Evolutionary conservation across 306 rosid genomes (phyloP), one percentile per base, ranked within the genome.

Genomic region (Delonix regia): DNA sequence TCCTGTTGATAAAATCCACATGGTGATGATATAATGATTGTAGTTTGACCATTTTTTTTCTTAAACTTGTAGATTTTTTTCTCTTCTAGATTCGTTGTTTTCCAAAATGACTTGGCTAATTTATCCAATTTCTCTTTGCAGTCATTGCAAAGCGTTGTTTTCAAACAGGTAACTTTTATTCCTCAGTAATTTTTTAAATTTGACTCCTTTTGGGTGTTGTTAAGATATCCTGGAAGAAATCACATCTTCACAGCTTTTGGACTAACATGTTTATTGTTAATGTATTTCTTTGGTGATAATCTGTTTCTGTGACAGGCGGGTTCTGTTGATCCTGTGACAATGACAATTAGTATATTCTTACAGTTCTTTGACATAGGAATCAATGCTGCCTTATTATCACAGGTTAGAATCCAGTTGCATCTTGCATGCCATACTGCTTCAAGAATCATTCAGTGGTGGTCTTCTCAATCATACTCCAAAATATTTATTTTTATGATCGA

Each of bases 71-170:
- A 12, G 55, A 6, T 9, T 28, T 52, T 41, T 24, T 16, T 27
- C 36, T 55, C 75, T 55, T 68, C n/a, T n/a, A n/a, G n/a, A n/a
- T n/a, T 47, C 63, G 25, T 74, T 56, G 47, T 73, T 28, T 62
- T 59, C 77, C n/a, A n/a, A n/a, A n/a, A n/a, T n/a, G n/a, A n/a
- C n/a, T n/a, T n/a, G n/a, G n/a, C 91, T 92, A 83, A 92, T 76
- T 81, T 73, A 30, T 81, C 47, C 74, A 22, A 61, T 83, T 48
- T 48, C 36, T 83, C 2, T 87, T 71, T 88, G 92, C 97, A 95
- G 99, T 95, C 99, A 75, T 83, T 95, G 81, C 99, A 95, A 86
- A 95, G 99, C 84, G 99, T 95, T 75, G 97, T 95, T 82, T 92
- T 95, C 90, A 92, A 95, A 87, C 97, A 95, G 99, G 99, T 95